Evolutionary conservation across 2,329 filamentous ascomycete species (phyloP), one percentile per base, ranked within the genome.

Genomic region (Neofusicoccum parvum): DNA sequence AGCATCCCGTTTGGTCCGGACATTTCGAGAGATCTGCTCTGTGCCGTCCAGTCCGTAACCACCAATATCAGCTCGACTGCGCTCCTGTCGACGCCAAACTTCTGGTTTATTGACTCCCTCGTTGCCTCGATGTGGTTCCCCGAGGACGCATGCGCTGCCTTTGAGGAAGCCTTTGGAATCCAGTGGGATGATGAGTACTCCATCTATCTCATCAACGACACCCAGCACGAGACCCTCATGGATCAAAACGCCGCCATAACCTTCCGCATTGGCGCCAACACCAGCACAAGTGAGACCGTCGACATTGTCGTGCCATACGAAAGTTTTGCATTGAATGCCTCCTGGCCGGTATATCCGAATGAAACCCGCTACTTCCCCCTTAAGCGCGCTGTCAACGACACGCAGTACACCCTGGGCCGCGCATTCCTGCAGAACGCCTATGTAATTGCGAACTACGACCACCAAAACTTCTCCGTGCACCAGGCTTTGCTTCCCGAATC

Each of bases 401-500:
- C 69, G 2, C 74, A 79, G 65, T 78, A 78, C 65, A 69, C 75
- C 0, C 71, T 80, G 10, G 79, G 79, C 2, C 72, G 79, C 10
- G 71, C 77, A 1, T 79, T 80, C 48, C 68, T 80, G 14, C 78
- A 80, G 66, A 78, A 79, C 64, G 78, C 78, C n/a, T 76, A 80
- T 67, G 49, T 80, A 7, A 72, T 77, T 5, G 75, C 74, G 0
- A 75, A 80, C 50, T 79, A 78, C 63, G 77, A 72, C 39, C 62
- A 67, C 9, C 51, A 66, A 23, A 72, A 68, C 27, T 73, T 75
- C 58, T 72, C 70, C 1, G 70, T 89, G 27, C 82, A 87, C 64
- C 84, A 87, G 69, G 86, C 86, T 70, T 71, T 59, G 85, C 87
- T 71, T 82, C 86, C n/a, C 69, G 78, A 53, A 72, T 69, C 80